These are phyloP conservation scores for Articulospora tetracladia DNA, from an alignment of 495 filamentous ascomycete species.

Conservation along the genomic window DNA sequence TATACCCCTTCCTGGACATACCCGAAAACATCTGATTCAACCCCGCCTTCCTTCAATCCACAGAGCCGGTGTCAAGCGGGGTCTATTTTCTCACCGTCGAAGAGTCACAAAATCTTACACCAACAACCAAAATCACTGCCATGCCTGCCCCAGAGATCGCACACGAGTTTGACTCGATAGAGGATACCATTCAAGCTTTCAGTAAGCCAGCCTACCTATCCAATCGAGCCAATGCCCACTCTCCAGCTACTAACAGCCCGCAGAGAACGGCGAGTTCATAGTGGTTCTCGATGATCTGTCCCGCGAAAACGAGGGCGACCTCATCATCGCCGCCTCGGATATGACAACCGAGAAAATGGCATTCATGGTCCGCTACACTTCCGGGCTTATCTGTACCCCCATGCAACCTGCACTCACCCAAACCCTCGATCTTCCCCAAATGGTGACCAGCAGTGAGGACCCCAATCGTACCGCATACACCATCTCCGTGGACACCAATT, in stretches of 20 bases:
- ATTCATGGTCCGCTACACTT: conserved; percentile 88
- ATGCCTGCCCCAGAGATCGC: conserved; percentile 27
- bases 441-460: conserved; percentile 80
- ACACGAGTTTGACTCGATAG: conserved; percentile 75
- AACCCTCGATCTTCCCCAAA: conserved; percentile 75
- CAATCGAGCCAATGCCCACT: conserved; percentile 8
- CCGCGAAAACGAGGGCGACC: conserved; percentile 97
- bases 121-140: background rate
- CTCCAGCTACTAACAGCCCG: background rate
- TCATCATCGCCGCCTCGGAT: conserved; percentile 87
- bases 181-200: conserved; percentile 79
- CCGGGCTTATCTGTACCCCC: conserved; percentile 87
- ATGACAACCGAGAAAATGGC: conserved; percentile 89
- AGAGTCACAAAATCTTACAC: background rate
- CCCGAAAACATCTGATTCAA: background rate
- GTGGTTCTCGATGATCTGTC: conserved; percentile 85
- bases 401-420: conserved; percentile 62
- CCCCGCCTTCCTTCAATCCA: background rate
- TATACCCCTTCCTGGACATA: background rate
- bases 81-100: conserved; percentile 6
- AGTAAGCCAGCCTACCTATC: conserved; percentile 49
- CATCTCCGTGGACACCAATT: conserved; percentile 72
- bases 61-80: conserved; percentile 15
- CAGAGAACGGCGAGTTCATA: conserved; percentile 89
- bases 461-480: conserved; percentile 92